Percentiles rank a stretch among this genome's conserved stretches.
phyloP scores from a whole-genome alignment of 768 basidiomycete species.

The Hericium rajendrae region DNA sequence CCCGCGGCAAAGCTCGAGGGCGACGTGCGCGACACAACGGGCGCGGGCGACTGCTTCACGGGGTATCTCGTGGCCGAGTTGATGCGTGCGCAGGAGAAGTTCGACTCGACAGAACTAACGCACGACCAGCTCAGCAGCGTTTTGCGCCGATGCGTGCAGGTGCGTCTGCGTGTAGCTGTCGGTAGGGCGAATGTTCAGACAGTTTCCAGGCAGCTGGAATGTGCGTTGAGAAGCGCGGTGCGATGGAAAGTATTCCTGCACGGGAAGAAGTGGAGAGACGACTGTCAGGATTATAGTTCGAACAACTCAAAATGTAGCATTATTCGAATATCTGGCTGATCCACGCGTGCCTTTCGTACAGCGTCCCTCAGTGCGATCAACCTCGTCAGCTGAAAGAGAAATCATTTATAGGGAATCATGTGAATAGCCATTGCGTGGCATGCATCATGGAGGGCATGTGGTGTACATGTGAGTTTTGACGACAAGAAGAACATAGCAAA shows the following conservation, averaged over 20 bases:
- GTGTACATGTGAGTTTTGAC: constrained; percentile 32
- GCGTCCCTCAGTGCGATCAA: too few relatives aligned
- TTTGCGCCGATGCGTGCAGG: too few relatives aligned
- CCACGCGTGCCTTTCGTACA: too few relatives aligned
- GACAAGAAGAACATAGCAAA: constrained; percentile 8
- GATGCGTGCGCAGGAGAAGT: constrained; percentile 29
- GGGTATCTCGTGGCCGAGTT: constrained; percentile 50
- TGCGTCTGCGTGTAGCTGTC: too few relatives aligned
- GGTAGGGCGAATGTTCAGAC: background rate
- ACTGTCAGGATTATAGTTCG: background rate
- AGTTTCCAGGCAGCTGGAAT: constrained; percentile 44
- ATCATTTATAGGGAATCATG: background rate
- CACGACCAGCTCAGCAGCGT: constrained; percentile 14
- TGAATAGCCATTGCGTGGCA: constrained; percentile 11
- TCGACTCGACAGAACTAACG: background rate
- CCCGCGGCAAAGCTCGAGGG: constrained; percentile 38
- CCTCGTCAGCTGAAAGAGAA: background rate
- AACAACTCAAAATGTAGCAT: too few relatives aligned
- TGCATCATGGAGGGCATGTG: constrained; percentile 22
- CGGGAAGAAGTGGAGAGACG: constrained; percentile 27
- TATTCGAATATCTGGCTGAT: too few relatives aligned
- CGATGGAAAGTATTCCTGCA: constrained; percentile 47
- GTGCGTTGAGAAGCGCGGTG: constrained; percentile 48
- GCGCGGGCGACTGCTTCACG: constrained; percentile 57
- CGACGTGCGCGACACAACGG: constrained; percentile 40